Evolutionary conservation across 768 basidiomycete genomes (phyloP).

Genomic region (Polyporus arcularius): DNA sequence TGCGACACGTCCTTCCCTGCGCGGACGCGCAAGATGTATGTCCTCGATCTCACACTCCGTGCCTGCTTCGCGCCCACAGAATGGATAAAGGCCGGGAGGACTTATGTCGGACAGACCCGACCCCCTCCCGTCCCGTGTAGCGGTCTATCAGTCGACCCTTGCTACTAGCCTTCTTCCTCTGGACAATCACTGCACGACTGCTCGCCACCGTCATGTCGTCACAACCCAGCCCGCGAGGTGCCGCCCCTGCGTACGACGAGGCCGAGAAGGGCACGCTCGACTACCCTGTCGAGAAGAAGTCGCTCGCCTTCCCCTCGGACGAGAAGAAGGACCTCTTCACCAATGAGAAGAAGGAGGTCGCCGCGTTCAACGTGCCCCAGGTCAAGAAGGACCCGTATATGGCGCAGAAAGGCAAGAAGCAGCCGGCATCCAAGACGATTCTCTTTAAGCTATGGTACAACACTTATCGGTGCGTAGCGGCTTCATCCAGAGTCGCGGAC

Average conservation of each 20-base stretch:
- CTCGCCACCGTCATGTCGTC: slow-evolving; percentile 21
- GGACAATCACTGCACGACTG: slow-evolving; percentile 12
- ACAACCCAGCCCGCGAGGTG: slow-evolving; percentile 26
- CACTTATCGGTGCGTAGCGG: slow-evolving; percentile 59
- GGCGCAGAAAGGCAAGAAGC: slow-evolving; percentile 46
- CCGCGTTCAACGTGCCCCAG: slow-evolving; percentile 31
- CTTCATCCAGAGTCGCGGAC: not conserved
- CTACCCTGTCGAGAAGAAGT: slow-evolving; percentile 19
- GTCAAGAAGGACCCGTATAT: slow-evolving; percentile 46
- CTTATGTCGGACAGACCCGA: slow-evolving; percentile 12
- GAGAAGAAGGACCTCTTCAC: slow-evolving; percentile 41
- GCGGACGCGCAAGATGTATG: slow-evolving; percentile 11
- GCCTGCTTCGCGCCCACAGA: slow-evolving; percentile 19
- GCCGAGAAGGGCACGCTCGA: slow-evolving; percentile 62
- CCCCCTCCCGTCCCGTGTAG: slow-evolving; percentile 22
- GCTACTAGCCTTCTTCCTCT: slow-evolving; percentile 12
- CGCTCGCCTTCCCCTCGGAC: slow-evolving; percentile 30
- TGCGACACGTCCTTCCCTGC: slow-evolving; percentile 11
- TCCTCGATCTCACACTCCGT: slow-evolving; percentile 19
- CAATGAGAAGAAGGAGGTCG: slow-evolving; percentile 41
- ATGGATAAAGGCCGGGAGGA: slow-evolving; percentile 22
- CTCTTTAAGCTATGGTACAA: slow-evolving; percentile 75
- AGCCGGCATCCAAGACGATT: slow-evolving; percentile 56
- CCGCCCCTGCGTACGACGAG: slow-evolving; percentile 47
- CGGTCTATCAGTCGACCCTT: slow-evolving; percentile 11